A percentile compares a stretch with the other conserved stretches of the same genome.
These are phyloP conservation scores for Viola pubescens DNA, from an alignment of 441 rosid species.

Conservation along the genomic window DNA sequence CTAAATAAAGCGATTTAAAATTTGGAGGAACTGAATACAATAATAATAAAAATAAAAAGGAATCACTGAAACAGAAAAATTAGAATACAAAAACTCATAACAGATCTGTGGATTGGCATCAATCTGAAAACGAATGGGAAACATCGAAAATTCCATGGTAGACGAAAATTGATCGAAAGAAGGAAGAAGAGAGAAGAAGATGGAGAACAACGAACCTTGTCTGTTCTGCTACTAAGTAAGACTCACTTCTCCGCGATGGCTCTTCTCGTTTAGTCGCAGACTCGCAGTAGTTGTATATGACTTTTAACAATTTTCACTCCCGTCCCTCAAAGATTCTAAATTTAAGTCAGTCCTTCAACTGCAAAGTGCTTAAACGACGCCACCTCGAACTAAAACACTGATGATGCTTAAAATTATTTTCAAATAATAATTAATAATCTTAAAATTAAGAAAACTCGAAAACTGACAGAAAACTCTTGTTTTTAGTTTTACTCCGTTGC, in stretches of 20 bases:
- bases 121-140: slow-evolving; percentile 7
- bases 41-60: not conserved
- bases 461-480: too few species aligned
- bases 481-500: not conserved
- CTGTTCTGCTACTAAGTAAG: not conserved
- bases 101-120: slow-evolving; percentile 8
- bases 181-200: not conserved
- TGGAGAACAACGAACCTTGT: slow-evolving; percentile 10
- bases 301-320: not conserved
- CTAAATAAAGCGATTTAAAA: too few species aligned
- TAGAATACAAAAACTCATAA: not conserved
- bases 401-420: too few species aligned
- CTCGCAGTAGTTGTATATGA: too few species aligned
- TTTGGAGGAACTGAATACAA: too few species aligned
- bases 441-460: not conserved
- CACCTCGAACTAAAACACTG: not conserved
- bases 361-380: not conserved
- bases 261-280: too few species aligned
- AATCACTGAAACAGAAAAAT: not conserved
- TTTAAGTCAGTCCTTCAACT: not conserved
- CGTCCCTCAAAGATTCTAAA: not conserved
- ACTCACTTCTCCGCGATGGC: not conserved
- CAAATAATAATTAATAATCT: not conserved
- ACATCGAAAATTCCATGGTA: not conserved
- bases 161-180: not conserved